A percentile compares a stretch with the other conserved stretches of the same genome.
phyloP scores from a whole-genome alignment of 2,329 filamentous ascomycete species.

The Orbilia quercus region DNA sequence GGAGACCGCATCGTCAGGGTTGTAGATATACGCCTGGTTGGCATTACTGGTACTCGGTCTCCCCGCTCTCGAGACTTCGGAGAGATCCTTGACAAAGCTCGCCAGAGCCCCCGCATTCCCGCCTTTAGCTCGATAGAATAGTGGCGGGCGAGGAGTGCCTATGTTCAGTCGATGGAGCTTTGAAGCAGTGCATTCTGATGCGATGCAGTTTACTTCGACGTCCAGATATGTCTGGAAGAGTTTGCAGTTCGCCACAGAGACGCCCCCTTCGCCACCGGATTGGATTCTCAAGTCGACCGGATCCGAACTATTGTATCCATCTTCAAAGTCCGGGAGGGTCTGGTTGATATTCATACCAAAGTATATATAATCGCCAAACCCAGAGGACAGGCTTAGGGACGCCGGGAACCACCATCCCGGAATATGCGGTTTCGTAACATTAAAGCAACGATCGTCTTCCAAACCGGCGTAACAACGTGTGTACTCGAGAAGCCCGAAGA shows the following conservation, averaged over 20 bases:
- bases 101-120: neutral
- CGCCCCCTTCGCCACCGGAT: neutral
- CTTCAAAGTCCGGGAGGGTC: no score
- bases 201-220: neutral
- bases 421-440: neutral
- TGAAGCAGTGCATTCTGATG: conserved; percentile 3
- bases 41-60: conserved; percentile 3
- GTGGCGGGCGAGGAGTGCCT: conserved; percentile 5
- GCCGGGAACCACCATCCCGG: conserved; percentile 3
- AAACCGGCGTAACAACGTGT: neutral
- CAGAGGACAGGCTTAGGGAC: no score
- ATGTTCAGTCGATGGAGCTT: neutral
- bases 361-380: neutral
- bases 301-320: neutral
- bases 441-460: neutral
- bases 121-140: conserved; percentile 4
- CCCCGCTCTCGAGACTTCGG: conserved; percentile 4
- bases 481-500: neutral
- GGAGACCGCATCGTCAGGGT: conserved; percentile 1
- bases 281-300: neutral
- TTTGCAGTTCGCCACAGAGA: conserved; percentile 3
- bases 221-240: conserved; percentile 13
- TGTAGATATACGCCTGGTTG: conserved; percentile 16
- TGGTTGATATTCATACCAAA: conserved; percentile 15
- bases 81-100: conserved; percentile 9